A percentile compares a stretch with the other conserved stretches of the same genome.
Evolutionary conservation across 2,329 filamentous ascomycete genomes (phyloP).

Genomic region (Monilinia laxa): DNA sequence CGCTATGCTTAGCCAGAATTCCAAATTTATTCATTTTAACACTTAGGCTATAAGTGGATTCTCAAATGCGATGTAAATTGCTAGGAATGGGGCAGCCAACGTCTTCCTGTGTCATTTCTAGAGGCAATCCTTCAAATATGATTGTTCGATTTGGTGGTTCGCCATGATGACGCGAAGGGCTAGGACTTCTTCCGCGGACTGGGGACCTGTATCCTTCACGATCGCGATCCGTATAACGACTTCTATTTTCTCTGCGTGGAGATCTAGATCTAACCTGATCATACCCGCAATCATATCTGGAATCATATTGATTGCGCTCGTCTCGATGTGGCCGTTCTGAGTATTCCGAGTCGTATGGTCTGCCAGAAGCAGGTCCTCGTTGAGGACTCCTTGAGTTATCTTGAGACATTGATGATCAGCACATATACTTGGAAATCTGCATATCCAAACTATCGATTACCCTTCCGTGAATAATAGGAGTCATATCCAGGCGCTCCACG

Average conservation of each 20-base stretch:
- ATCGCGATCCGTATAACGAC: conserved; percentile 40
- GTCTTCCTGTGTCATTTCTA: conserved; percentile 51
- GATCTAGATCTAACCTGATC: conserved; percentile 44
- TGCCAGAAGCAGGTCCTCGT: conserved; percentile 32
- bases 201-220: conserved; percentile 40
- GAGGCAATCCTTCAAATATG: conserved; percentile 55
- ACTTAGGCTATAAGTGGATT: conserved; percentile 40
- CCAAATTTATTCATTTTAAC: conserved; percentile 38
- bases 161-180: conserved; percentile 39
- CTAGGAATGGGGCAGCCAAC: conserved; percentile 48
- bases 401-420: conserved; percentile 41
- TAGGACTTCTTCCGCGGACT: conserved; percentile 35
- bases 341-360: conserved; percentile 26
- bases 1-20: conserved; percentile 43
- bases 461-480: conserved; percentile 39
- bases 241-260: conserved; percentile 39
- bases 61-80: conserved; percentile 26
- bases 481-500: conserved; percentile 33
- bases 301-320: conserved; percentile 38
- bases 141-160: conserved; percentile 50
- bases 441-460: conserved; percentile 41
- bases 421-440: conserved; percentile 35
- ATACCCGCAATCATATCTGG: conserved; percentile 41
- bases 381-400: conserved; percentile 39
- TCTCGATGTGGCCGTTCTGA: conserved; percentile 35